Percentiles rank a stretch among this genome's conserved stretches.
These are phyloP conservation scores for Camelina hispida DNA, from an alignment of 345 rosid genomes.

Conservation along the genomic window DNA sequence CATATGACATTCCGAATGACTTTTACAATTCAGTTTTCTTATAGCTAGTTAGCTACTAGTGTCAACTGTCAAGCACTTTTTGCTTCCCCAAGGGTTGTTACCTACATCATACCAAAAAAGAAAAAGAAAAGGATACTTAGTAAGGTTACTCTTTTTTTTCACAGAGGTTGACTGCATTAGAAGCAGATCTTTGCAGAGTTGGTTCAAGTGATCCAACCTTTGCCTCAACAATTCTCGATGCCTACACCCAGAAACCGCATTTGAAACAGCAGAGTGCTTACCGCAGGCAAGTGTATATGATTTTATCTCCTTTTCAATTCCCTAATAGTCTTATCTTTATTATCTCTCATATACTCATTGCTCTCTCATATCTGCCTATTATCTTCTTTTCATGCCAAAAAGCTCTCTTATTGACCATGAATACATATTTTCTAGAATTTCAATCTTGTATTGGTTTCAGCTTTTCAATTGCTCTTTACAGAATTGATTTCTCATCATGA, in stretches of 20 bases:
- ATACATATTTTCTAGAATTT: conserved; percentile 2
- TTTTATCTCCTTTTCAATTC: not conserved
- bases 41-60: conserved; percentile 21
- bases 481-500: conserved; percentile 17
- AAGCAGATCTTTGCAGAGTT: conserved; percentile 58
- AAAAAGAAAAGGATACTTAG: conserved; percentile 30
- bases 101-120: conserved; percentile 15
- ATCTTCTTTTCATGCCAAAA: conserved; percentile 16
- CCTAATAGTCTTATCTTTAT: too few species aligned
- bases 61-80: conserved; percentile 7
- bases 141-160: conserved; percentile 29
- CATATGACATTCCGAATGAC: conserved; percentile 10
- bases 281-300: conserved; percentile 53
- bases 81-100: conserved; percentile 16
- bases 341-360: too few species aligned
- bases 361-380: not conserved
- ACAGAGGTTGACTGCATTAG: conserved; percentile 68
- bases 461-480: conserved; percentile 7
- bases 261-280: conserved; percentile 69
- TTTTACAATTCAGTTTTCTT: conserved; percentile 2
- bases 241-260: conserved; percentile 57
- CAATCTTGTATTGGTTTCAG: conserved; percentile 13
- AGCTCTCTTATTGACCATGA: conserved; percentile 6
- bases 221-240: conserved; percentile 61
- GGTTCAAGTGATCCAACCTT: conserved; percentile 56